Base-by-base conservation (phyloP, 768 basidiomycete genomes). In the Leucosporidium creatinivorum region DNA sequence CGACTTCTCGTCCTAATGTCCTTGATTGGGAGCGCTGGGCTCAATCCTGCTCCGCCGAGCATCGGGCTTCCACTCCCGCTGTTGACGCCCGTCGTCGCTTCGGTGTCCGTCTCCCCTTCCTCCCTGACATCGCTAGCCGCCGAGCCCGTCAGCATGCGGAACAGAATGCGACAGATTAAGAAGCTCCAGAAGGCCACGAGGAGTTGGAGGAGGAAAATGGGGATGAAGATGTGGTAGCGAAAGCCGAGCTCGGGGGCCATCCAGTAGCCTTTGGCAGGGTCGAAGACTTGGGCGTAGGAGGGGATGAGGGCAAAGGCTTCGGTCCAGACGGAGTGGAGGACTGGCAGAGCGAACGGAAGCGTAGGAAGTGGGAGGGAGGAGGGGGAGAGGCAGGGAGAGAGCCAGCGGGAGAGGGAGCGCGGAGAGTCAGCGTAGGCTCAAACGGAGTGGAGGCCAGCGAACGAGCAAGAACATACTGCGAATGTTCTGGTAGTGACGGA, bases 401-500 rank as follows among this genome's bases (percentile, higher is more conserved):
- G 39, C 33, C 33, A 10, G 10, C 4, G 33, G 33, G 33, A 33
- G 33, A 33, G 33, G 33, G 33, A 33, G 33, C 4, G 89, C 90
- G 66, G 58, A 30, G 15, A 13, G 26, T 6, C 47, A 31, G 25
- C 13, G n/a, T 10, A 10, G 33, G 33, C 5, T 10, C 5, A 33
- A 10, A 33, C 5, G 33, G 33, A 33, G 33, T 4, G 33, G 33
- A 33, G 33, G 33, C 33, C 5, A 33, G 33, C 4, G 33, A 10
- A 33, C 33, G 33, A 33, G 33, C 33, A 10, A 83, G 28, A 98
- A 44, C 39, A 9, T 13, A 44, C 39, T 93, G 62, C 81, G 79
- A 62, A 94, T 77, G 77, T 96, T 97, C 51, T 93, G 80, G 76
- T 88, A 96, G 77, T 61, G 60, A 3, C 60, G 60, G n/a, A 61